These are phyloP conservation scores for Clitopilus passeckerianus DNA, from an alignment of 768 basidiomycete species.

Conservation along the genomic window DNA sequence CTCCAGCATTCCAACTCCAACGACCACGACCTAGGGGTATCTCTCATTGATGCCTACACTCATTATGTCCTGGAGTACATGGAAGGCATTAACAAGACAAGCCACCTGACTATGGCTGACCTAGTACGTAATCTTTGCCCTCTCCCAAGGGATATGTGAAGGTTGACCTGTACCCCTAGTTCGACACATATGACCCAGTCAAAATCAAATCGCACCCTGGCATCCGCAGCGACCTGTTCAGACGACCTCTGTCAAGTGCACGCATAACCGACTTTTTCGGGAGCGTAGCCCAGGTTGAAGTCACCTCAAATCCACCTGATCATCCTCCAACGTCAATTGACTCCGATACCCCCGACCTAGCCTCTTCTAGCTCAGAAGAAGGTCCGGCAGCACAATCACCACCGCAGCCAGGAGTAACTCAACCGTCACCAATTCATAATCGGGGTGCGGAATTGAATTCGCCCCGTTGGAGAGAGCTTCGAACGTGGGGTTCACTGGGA, in stretches of 20 bases:
- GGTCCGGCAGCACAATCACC: background rate
- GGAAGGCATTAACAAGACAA: conserved; percentile 91
- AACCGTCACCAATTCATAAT: background rate
- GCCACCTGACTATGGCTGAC: conserved; percentile 72
- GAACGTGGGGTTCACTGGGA: conserved; percentile 24
- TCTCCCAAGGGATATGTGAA: background rate
- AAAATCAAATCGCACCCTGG: conserved; percentile 84
- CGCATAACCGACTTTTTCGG: conserved; percentile 85
- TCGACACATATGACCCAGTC: conserved; percentile 68
- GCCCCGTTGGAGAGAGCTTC: conserved; percentile 5
- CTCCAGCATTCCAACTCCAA: conserved; percentile 34
- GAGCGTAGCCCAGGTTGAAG: conserved; percentile 81
- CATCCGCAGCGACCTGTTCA: conserved; percentile 82
- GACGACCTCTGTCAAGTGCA: conserved; percentile 52
- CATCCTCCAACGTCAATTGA: background rate
- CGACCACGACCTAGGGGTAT: conserved; percentile 91
- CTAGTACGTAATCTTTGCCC: conserved; percentile 50
- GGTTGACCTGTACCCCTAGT: conserved; percentile 40
- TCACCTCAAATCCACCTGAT: conserved; percentile 19
- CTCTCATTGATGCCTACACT: conserved; percentile 93
- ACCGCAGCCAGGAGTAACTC: background rate
- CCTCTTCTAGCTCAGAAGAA: background rate
- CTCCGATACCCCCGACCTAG: background rate
- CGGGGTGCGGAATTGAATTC: background rate
- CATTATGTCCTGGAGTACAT: conserved; percentile 89